These are phyloP conservation scores for Backusella tarrabulga DNA, from an alignment of 192 early-diverging fungal genomes.

Conservation along the genomic window DNA sequence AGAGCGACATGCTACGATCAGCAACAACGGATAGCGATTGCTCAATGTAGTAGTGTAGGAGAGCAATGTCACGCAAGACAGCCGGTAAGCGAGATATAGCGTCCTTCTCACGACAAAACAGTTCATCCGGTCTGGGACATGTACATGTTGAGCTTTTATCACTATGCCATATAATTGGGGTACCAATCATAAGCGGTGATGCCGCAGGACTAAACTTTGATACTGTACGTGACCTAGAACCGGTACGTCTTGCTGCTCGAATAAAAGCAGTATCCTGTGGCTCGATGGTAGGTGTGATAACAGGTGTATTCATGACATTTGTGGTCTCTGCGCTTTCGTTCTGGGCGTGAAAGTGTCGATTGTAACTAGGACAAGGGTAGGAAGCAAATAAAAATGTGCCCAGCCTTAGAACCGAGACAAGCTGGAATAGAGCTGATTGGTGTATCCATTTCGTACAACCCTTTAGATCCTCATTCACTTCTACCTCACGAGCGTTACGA, in stretches of 20 bases:
- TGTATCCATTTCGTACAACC: conserved; percentile 3
- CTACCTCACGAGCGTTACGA: not conserved
- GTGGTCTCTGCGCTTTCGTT: not conserved
- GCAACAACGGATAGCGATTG: conserved; percentile 42
- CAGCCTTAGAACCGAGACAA: conserved; percentile 25
- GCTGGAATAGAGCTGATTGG: conserved; percentile 20
- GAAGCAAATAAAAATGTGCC: conserved; percentile 30
- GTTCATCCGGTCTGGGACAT: conserved; percentile 17
- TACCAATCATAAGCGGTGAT: conserved; percentile 4
- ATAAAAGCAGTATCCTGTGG: not conserved
- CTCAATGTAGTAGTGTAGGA: conserved; percentile 55
- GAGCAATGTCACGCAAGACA: conserved; percentile 39
- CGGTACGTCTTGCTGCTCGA: not conserved
- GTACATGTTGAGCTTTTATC: conserved; percentile 18
- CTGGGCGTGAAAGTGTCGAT: conserved; percentile 6
- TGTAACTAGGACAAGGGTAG: conserved; percentile 29
- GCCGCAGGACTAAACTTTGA: conserved; percentile 13
- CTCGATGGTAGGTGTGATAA: not conserved
- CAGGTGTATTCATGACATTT: not conserved
- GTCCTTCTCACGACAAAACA: conserved; percentile 24
- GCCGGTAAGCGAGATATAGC: conserved; percentile 18
- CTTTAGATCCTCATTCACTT: not conserved
- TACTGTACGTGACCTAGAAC: not conserved
- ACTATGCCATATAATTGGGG: conserved; percentile 4
- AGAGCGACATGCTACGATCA: conserved; percentile 46